Base-by-base conservation (phyloP, 108 stramenopile genomes). In the Schizochytrium sp. region DNA sequence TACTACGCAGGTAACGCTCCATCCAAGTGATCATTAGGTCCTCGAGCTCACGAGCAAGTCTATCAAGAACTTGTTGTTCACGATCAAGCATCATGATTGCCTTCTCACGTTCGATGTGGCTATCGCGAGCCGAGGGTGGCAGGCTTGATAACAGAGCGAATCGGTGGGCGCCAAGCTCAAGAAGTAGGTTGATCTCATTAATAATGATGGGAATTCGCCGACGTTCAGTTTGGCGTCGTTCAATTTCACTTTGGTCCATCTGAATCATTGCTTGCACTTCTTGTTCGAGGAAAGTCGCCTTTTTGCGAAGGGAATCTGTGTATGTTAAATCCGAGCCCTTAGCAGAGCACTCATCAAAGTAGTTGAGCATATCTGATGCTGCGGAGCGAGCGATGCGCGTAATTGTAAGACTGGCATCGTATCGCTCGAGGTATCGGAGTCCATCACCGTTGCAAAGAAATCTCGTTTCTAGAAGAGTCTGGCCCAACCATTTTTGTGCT, bases 381-480 rank as follows among this genome's bases (percentile, higher is more conserved):
- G 64, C 64, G 7, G 64, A 38, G 0, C 64, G 8, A 38, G 64
- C 64, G 1, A 69, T 69, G 12, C 64, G 12, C 5, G 64, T 44
- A 44, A 69, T 55, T 5, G 8, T 55, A n/a, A 49, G 76, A 53
- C 47, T 40, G 50, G n/a, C 5, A 40, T 83, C 76, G 47, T 83
- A 83, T 10, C 47, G 76, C 47, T 83, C 53, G 17, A 83, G 28
- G 28, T 83, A 83, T n/a, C 53, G 47, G 40, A 49, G 53, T 7
- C 76, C 76, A 5, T 83, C 50, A 10, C 76, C 76, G 76, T 40
- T 17, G 45, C 47, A 17, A 5, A 5, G 28, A 1, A 49, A 83
- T 13, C 76, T 47, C 53, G 76, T 83, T 53, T 83, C 76, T n/a
- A 83, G 53, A 53, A 83, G 76, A 47, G 53, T 83, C 15, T n/a